A percentile compares a stretch with the other conserved stretches of the same genome.
Conservation (phyloP, 345 rosid species). For the Murraya koenigii region DNA sequence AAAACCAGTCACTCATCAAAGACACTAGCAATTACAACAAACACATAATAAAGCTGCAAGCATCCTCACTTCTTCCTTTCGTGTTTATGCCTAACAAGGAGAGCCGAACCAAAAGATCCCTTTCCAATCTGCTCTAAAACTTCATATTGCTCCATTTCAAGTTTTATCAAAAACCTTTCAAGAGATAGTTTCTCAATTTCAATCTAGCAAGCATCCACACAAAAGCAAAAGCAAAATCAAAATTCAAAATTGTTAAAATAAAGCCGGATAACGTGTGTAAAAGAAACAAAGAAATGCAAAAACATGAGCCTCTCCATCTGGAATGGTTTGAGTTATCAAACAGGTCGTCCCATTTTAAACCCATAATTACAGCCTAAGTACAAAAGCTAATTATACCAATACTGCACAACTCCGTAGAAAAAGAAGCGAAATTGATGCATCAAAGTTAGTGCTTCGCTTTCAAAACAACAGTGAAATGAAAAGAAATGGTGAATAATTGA, state of each 20-base stretch:
- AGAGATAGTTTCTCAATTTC: not conserved
- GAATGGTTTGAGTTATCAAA: not conserved
- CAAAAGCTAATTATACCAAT: not conserved
- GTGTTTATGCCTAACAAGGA: conserved; percentile 94
- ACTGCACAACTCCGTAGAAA: not conserved
- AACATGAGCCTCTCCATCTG: not conserved
- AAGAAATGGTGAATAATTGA: not conserved
- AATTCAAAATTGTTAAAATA: not conserved
- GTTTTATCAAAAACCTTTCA: not conserved
- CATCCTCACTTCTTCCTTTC: conserved; percentile 76
- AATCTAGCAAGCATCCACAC: not conserved
- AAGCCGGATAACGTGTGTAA: not conserved
- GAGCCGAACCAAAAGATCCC: conserved; percentile 97
- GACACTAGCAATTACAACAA: not conserved
- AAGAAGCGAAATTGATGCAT: not conserved
- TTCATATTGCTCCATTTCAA: conserved; percentile 87
- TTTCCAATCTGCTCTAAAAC: conserved; percentile 90
- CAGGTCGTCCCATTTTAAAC: not conserved
- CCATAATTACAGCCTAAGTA: not conserved
- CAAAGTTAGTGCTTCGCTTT: not conserved
- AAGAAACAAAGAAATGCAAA: not conserved
- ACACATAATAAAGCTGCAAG: not conserved
- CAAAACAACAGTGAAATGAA: not conserved
- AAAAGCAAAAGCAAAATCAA: not conserved
- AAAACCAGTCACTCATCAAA: not conserved